Evolutionary conservation across 495 filamentous ascomycete species (phyloP).

Genomic region (Lophiotrema nucula): DNA sequence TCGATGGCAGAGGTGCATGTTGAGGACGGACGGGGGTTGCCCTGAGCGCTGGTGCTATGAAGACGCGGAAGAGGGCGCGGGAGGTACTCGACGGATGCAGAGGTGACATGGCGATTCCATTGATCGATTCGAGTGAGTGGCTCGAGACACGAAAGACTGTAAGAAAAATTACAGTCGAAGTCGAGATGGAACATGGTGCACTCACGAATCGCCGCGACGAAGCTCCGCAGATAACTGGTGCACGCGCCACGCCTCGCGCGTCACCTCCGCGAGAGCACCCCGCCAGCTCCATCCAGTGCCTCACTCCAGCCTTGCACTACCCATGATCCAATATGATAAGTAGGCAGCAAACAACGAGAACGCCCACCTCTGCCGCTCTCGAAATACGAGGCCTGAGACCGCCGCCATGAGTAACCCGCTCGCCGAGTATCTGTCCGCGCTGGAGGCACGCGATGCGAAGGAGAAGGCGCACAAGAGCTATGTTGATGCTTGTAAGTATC

Average conservation of each 20-base stretch:
- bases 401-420: constrained; percentile 43
- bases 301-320: background rate
- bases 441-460: constrained; percentile 40
- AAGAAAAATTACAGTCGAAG: background rate
- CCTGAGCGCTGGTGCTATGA: constrained; percentile 31
- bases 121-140: background rate
- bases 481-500: constrained; percentile 39
- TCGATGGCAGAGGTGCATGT: background rate
- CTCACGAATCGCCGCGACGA: no score
- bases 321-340: background rate
- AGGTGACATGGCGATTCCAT: constrained; percentile 18
- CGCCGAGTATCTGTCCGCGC: constrained; percentile 39
- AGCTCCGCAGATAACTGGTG: no score
- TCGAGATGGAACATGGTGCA: background rate
- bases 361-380: no score
- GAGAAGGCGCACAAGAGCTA: constrained; percentile 40
- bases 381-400: background rate
- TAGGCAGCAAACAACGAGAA: no score
- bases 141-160: background rate
- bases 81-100: constrained; percentile 18
- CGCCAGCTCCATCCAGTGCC: background rate
- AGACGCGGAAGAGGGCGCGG: constrained; percentile 39
- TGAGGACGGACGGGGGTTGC: background rate
- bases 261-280: background rate
- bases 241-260: no score